A percentile compares a stretch with the other conserved stretches of the same genome.
phyloP scores from a whole-genome alignment of 2,329 filamentous ascomycete species.

The Cryphonectria parasitica region DNA sequence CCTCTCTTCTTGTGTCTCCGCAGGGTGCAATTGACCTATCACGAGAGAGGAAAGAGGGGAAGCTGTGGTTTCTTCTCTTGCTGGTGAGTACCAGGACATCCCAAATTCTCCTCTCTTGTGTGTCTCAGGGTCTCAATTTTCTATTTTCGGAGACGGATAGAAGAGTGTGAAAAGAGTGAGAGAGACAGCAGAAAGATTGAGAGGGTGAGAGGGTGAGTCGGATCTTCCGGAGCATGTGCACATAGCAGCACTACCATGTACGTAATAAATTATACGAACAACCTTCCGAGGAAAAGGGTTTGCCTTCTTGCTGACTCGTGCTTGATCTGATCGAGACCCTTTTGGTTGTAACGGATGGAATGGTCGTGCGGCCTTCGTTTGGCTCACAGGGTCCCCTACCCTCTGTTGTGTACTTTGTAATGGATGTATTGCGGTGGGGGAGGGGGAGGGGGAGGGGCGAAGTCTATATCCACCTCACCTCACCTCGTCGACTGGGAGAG shows the following conservation, averaged over 20 bases:
- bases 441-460: background rate
- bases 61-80: background rate
- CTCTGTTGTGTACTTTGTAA: too few relatives aligned
- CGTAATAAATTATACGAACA: background rate
- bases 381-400: too few relatives aligned
- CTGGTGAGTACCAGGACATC: background rate
- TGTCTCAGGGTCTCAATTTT: too few relatives aligned
- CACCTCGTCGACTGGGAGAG: background rate
- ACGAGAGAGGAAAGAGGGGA: background rate
- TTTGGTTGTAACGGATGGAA: too few relatives aligned
- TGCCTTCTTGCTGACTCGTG: background rate
- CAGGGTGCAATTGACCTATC: conserved; percentile 1
- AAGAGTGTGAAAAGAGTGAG: background rate
- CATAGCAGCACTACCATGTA: background rate
- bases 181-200: background rate
- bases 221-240: background rate
- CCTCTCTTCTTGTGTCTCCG: background rate
- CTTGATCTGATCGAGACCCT: background rate
- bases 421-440: too few relatives aligned
- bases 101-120: too few relatives aligned
- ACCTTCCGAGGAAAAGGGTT: background rate
- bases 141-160: background rate
- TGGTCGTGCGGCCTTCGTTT: too few relatives aligned
- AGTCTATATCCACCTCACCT: background rate
- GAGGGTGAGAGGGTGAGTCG: background rate